Evolutionary conservation across 2,329 filamentous ascomycete genomes (phyloP).

Genomic region (Cryphonectria naterciae): DNA sequence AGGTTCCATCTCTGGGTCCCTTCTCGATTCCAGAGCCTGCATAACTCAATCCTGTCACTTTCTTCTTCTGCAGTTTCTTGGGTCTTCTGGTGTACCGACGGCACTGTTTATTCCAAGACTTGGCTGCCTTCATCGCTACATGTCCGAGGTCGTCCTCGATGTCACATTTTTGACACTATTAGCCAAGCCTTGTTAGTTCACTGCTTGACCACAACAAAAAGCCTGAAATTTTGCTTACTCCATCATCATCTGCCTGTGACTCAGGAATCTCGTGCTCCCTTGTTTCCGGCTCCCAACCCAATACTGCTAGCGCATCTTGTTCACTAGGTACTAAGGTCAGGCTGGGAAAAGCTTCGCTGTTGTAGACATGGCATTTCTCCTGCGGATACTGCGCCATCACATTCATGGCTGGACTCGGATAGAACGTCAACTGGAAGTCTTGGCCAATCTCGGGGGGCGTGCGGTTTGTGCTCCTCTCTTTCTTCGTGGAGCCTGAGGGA

Average conservation of each 20-base stretch:
- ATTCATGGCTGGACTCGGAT: conserved; percentile 26
- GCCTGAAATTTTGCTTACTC: not conserved
- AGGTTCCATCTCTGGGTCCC: no score
- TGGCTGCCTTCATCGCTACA: conserved; percentile 17
- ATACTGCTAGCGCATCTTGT: conserved; percentile 9
- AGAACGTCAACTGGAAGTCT: conserved; percentile 25
- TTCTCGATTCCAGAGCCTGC: not conserved
- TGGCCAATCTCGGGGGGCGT: conserved; percentile 4
- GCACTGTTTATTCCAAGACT: conserved; percentile 23
- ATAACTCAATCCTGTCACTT: no score
- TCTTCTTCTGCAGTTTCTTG: not conserved
- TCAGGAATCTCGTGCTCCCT: not conserved
- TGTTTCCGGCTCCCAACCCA: conserved; percentile 23
- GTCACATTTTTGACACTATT: conserved; percentile 20
- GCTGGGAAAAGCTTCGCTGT: conserved; percentile 12
- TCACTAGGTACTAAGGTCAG: conserved; percentile 12
- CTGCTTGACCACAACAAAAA: not conserved
- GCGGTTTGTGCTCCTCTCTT: not conserved
- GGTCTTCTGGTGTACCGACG: conserved; percentile 15
- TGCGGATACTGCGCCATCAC: conserved; percentile 17
- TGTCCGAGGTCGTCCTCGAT: conserved; percentile 16
- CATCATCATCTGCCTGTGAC: conserved; percentile 20
- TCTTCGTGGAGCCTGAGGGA: not conserved
- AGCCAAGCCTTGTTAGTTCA: not conserved
- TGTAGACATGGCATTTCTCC: conserved; percentile 17